Conservation (phyloP, 2,329 filamentous ascomycete species). For the Cladosporium velox region DNA sequence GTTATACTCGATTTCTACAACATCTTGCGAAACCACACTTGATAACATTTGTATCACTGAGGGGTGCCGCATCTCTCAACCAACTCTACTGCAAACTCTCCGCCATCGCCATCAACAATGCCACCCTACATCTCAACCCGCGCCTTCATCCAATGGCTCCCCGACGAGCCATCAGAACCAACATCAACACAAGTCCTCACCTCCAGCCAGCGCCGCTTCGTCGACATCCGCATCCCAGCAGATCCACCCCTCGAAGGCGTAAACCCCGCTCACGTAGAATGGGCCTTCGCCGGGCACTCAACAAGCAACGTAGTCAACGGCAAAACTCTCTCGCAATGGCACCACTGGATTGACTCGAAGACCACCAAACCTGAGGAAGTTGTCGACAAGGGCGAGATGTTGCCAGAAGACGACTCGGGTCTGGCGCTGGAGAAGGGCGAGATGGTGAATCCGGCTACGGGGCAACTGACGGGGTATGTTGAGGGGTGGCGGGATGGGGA, state of each 20-base stretch:
- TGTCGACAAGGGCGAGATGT: conserved; percentile 61
- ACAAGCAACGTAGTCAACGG: conserved; percentile 26
- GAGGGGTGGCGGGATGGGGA: conserved; percentile 45
- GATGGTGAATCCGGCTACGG: conserved; percentile 62
- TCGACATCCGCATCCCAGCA: conserved; percentile 61
- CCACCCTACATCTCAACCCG: conserved; percentile 54
- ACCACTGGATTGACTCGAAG: conserved; percentile 63
- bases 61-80: background rate
- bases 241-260: conserved; percentile 22
- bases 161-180: conserved; percentile 56
- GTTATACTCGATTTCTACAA: background rate
- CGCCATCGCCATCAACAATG: background rate
- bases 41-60: background rate
- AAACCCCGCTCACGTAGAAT: conserved; percentile 53
- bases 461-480: conserved; percentile 56
- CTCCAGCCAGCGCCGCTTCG: conserved; percentile 57
- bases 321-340: conserved; percentile 48
- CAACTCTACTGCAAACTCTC: background rate
- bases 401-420: conserved; percentile 42
- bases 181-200: conserved; percentile 68
- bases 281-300: conserved; percentile 65
- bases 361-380: conserved; percentile 41
- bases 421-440: conserved; percentile 57
- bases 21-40: background rate
- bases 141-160: conserved; percentile 59